Evolutionary conservation across 306 rosid genomes (phyloP).

Genomic region (Pueraria montana): DNA sequence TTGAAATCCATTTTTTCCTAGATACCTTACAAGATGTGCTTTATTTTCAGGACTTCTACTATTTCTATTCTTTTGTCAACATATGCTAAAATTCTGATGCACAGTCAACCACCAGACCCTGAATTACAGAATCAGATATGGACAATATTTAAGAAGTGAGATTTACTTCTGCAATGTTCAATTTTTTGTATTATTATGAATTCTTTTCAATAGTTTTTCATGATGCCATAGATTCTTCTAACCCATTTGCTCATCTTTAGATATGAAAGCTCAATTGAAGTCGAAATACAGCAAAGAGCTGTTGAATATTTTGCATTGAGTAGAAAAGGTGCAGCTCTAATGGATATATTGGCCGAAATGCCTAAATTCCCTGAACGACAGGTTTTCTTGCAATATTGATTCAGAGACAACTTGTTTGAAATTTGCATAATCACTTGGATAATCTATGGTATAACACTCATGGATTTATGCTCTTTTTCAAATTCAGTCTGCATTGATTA

Average conservation of each 20-base stretch:
- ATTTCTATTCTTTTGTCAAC: slow-evolving; percentile 95
- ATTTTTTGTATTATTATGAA: slow-evolving; percentile 23
- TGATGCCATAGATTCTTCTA: slow-evolving; percentile 45
- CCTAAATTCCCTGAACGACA: slow-evolving; percentile 99
- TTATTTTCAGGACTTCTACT: slow-evolving; percentile 80
- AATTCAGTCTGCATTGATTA: slow-evolving; percentile 91
- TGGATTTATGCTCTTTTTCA: slow-evolving; percentile 39
- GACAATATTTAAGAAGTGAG: slow-evolving; percentile 94
- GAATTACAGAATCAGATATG: slow-evolving; percentile 97
- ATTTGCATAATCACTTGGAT: slow-evolving; percentile 41
- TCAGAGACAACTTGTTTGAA: slow-evolving; percentile 36
- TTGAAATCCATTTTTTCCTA: slow-evolving; percentile 23
- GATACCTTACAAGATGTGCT: slow-evolving; percentile 47
- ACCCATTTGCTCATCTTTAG: slow-evolving; percentile 59
- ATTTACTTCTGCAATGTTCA: slow-evolving; percentile 45
- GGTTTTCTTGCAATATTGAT: slow-evolving; percentile 62
- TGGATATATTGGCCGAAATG: slow-evolving; percentile 97
- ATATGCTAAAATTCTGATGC: slow-evolving; percentile 99
- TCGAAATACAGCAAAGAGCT: slow-evolving; percentile 98
- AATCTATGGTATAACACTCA: slow-evolving; percentile 33
- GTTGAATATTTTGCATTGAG: slow-evolving; percentile 93
- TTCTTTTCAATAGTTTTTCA: slow-evolving; percentile 26
- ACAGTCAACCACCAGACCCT: slow-evolving; percentile 93
- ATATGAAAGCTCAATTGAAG: slow-evolving; percentile 98
- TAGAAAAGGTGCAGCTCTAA: slow-evolving; percentile 87